Evolutionary conservation across 23 red algal genomes (phyloP).

Genomic region (Rhodosorus marinus): DNA sequence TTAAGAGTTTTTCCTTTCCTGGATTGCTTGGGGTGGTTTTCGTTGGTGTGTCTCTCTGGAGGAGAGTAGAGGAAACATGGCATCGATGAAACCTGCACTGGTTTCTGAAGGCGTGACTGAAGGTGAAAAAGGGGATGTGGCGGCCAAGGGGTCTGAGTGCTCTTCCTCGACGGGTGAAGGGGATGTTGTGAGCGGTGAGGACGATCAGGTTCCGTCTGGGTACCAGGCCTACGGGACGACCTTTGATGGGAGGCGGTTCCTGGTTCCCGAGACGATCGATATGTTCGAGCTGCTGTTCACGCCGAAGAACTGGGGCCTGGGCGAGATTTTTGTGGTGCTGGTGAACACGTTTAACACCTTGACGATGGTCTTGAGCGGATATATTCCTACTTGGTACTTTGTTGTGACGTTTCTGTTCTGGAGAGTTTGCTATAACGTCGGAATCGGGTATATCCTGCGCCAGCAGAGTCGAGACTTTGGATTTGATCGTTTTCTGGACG

Average conservation of each 20-base stretch:
- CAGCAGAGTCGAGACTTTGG: constrained; percentile 24
- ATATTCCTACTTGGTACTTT: constrained; percentile 17
- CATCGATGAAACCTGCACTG: too few relatives aligned
- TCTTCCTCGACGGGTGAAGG: too few relatives aligned
- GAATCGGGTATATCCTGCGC: constrained; percentile 41
- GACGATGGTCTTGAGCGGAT: constrained; percentile 4
- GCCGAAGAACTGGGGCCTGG: constrained; percentile 23
- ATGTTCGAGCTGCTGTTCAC: constrained; percentile 37
- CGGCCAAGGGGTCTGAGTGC: too few relatives aligned
- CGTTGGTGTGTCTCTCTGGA: too few relatives aligned
- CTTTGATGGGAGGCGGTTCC: constrained; percentile 9
- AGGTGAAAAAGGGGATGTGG: too few relatives aligned
- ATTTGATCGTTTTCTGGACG: constrained; percentile 15
- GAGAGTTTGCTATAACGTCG: constrained; percentile 73
- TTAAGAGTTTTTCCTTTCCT: too few relatives aligned
- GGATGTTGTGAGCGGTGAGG: too few relatives aligned
- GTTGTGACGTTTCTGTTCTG: constrained; percentile 61
- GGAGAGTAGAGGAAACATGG: too few relatives aligned
- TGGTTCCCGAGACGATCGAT: constrained; percentile 24
- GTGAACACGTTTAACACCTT: constrained; percentile 5
- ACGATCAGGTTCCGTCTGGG: too few relatives aligned
- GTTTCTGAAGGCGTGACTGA: too few relatives aligned
- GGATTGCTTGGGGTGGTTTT: too few relatives aligned
- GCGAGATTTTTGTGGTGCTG: constrained; percentile 22
- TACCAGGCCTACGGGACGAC: too few relatives aligned